Evolutionary conservation across 345 rosid species (phyloP).

Genomic region (Zanthoxylum bungeanum): DNA sequence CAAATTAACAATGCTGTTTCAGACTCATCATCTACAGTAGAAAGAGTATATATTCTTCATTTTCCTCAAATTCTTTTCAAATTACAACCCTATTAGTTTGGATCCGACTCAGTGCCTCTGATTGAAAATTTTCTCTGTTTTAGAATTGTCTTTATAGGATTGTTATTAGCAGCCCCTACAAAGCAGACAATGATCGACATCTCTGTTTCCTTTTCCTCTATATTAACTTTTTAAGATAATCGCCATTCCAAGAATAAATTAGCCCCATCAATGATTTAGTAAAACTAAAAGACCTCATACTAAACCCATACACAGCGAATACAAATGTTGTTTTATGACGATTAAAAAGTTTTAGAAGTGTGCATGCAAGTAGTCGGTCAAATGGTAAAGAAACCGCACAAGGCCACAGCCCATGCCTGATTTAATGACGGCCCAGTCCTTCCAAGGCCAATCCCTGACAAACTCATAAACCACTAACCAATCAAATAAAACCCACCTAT

Average conservation of each 20-base stretch:
- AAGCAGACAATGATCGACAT: background rate
- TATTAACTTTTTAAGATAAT: background rate
- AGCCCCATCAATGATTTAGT: background rate
- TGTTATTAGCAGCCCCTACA: background rate
- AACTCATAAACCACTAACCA: slow-evolving; percentile 5
- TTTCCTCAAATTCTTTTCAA: background rate
- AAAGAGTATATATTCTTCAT: background rate
- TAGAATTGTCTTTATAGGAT: background rate
- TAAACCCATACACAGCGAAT: background rate
- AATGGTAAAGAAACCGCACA: slow-evolving; percentile 1
- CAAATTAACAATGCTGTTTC: background rate
- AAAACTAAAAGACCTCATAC: background rate
- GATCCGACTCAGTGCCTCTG: background rate
- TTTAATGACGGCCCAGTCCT: background rate
- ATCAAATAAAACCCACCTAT: background rate
- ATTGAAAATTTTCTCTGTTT: background rate
- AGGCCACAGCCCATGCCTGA: background rate
- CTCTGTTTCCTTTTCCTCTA: background rate
- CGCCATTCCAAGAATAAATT: background rate
- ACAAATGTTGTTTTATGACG: background rate
- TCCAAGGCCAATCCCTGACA: slow-evolving; percentile 11
- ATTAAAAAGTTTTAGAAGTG: background rate
- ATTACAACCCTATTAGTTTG: background rate
- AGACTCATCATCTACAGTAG: background rate
- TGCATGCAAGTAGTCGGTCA: background rate